Conservation (phyloP, 2,329 filamentous ascomycete species). For the Ophiocordyceps camponoti-floridani region DNA sequence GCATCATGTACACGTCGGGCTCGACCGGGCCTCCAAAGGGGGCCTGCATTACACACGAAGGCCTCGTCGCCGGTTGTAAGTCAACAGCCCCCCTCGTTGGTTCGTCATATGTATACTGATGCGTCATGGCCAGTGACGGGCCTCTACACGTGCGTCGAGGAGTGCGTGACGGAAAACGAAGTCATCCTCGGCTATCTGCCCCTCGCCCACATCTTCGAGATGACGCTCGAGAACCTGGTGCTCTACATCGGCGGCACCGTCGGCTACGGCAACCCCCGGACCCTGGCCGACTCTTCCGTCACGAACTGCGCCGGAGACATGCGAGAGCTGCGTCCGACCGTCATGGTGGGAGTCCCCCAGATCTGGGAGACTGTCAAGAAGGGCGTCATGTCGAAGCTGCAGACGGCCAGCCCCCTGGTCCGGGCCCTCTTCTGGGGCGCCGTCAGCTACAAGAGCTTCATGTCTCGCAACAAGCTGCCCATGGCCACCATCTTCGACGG, state of each 20-base stretch:
- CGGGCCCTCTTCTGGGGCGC: constrained; percentile 63
- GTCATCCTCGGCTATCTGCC: constrained; percentile 80
- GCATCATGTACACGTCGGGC: constrained; percentile 75
- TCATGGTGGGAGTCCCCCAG: constrained; percentile 86
- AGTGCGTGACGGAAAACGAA: constrained; percentile 61
- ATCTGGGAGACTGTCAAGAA: constrained; percentile 98
- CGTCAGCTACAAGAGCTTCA: constrained; percentile 38
- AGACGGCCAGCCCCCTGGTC: constrained; percentile 49
- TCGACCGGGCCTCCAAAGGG: constrained; percentile 83
- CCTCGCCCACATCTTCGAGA: constrained; percentile 89
- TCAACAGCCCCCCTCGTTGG: constrained; percentile 14
- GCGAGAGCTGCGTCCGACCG: constrained; percentile 72
- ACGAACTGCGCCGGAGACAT: constrained; percentile 89
- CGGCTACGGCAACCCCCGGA: constrained; percentile 84
- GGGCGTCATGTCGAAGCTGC: constrained; percentile 69
- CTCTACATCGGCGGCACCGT: constrained; percentile 81
- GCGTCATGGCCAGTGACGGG: constrained; percentile 42
- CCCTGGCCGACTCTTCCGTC: constrained; percentile 70
- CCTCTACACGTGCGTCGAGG: constrained; percentile 58
- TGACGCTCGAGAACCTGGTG: constrained; percentile 83
- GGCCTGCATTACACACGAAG: constrained; percentile 64
- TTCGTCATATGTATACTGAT: background rate
- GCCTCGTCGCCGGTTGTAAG: constrained; percentile 52
- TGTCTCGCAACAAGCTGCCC: constrained; percentile 41
- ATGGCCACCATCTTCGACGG: constrained; percentile 56